Percentiles rank a stretch among this genome's conserved stretches.
phyloP scores from a whole-genome alignment of 257 asterid species.

The Ilex asprella region DNA sequence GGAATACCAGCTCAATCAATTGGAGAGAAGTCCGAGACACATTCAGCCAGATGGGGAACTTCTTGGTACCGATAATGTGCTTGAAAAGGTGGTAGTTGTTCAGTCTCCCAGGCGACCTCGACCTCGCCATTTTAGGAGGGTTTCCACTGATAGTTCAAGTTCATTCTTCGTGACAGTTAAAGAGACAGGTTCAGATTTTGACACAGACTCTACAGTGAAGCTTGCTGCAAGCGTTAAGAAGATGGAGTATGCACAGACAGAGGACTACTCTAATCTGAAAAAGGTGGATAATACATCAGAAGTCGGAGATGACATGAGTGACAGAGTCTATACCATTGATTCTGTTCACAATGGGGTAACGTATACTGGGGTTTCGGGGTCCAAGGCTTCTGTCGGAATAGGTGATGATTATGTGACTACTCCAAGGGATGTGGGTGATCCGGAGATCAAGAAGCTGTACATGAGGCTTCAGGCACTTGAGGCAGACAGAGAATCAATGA shows the following conservation, averaged over 20 bases:
- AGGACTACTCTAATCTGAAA: constrained; percentile 39
- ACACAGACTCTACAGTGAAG: constrained; percentile 45
- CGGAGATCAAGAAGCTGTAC: constrained; percentile 76
- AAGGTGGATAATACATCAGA: constrained; percentile 51
- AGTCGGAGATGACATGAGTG: constrained; percentile 59
- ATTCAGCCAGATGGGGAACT: constrained; percentile 54
- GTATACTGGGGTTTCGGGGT: constrained; percentile 23
- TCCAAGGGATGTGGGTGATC: constrained; percentile 46
- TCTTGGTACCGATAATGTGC: constrained; percentile 38
- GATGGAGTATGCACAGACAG: constrained; percentile 37
- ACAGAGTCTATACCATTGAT: constrained; percentile 82
- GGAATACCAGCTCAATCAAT: constrained; percentile 63
- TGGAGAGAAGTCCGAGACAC: constrained; percentile 68
- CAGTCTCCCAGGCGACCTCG: constrained; percentile 57
- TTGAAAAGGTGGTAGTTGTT: constrained; percentile 65
- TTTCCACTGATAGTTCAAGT: constrained; percentile 49
- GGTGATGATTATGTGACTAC: constrained; percentile 45
- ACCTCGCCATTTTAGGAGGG: constrained; percentile 44
- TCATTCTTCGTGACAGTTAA: constrained; percentile 37
- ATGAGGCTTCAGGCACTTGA: constrained; percentile 87
- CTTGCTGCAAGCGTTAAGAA: constrained; percentile 46
- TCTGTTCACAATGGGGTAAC: constrained; percentile 58
- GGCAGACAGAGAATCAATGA: constrained; percentile 95
- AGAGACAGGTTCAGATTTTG: constrained; percentile 43
- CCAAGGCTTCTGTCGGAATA: constrained; percentile 46